A percentile compares a stretch with the other conserved stretches of the same genome.
phyloP scores from a whole-genome alignment of 306 rosid genomes.

The Cucumis hystrix region DNA sequence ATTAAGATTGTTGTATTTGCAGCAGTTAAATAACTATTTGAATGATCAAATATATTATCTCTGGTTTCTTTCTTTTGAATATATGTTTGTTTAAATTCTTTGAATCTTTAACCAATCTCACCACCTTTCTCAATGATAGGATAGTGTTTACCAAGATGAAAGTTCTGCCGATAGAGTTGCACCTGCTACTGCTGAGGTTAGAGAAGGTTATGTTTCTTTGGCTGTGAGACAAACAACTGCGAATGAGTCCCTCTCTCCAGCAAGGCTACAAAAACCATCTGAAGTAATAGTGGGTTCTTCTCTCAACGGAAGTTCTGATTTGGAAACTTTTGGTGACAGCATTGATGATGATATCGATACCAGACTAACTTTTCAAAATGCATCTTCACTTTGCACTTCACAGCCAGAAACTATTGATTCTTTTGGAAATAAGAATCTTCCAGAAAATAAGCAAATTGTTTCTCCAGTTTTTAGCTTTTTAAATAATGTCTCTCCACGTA shows the following conservation, averaged over 20 bases:
- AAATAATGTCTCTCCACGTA: slow-evolving; percentile 23
- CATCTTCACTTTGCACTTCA: slow-evolving; percentile 14
- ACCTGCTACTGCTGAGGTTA: slow-evolving; percentile 22
- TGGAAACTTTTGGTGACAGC: slow-evolving; percentile 14
- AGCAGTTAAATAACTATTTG: background rate
- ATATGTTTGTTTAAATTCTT: background rate
- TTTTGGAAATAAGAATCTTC: slow-evolving; percentile 20
- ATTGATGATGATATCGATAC: slow-evolving; percentile 21
- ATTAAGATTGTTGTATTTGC: background rate
- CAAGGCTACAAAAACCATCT: slow-evolving; percentile 17
- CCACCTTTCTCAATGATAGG: background rate
- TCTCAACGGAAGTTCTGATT: slow-evolving; percentile 14
- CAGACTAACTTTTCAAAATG: background rate
- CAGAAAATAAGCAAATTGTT: slow-evolving; percentile 17
- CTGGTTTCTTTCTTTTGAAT: background rate
- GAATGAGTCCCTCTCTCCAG: slow-evolving; percentile 14
- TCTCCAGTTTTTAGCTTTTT: slow-evolving; percentile 9
- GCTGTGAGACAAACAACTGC: slow-evolving; percentile 20
- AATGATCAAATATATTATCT: background rate
- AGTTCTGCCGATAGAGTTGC: slow-evolving; percentile 23
- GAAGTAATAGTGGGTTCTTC: slow-evolving; percentile 14
- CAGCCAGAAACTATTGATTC: slow-evolving; percentile 19
- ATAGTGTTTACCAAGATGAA: slow-evolving; percentile 52
- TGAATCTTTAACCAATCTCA: background rate
- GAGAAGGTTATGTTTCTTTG: slow-evolving; percentile 15